Evolutionary conservation across 768 basidiomycete genomes (phyloP), one percentile per base, ranked within the genome.

Genomic region (Boletus rex-veris): DNA sequence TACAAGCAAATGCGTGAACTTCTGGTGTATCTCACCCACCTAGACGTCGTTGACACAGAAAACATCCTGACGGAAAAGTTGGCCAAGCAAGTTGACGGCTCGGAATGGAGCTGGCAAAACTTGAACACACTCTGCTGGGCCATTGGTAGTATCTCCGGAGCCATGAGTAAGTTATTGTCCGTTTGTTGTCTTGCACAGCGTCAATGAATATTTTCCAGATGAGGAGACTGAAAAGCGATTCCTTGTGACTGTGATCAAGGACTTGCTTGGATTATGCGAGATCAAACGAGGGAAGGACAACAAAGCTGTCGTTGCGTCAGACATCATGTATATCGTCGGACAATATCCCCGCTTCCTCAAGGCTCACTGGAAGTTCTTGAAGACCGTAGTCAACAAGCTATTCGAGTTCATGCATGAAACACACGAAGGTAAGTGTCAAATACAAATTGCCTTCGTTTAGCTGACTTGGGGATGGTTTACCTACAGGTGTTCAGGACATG

Each of bases 381-480:
- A 99, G 79, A 98, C 97, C 3, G 97, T 99, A 50, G 96, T 99
- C 58, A 99, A 98, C 76, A 99, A 99, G 73, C 78, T 98, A 7
- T 99, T 98, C 72, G 97, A 99, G 70, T 99, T 99, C 71, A 98
- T 98, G 94, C 97, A 99, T 71, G 96, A 99, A 75, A 97, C 93
- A 0, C 96, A 99, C 66, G 97, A 99, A 77, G 94, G 92, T 88
- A 44, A 33, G 42, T 3, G 7, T 12, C 3, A 26, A 31, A 31
- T 7, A 28, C 18, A 10, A 36, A 30, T 7, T 12, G 7, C 21
- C 45, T n/a, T 56, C 28, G n/a, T 38, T 36, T 30, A 44, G 42
- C 49, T 62, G n/a, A 52, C 35, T 10, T 52, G 14, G 36, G 28
- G 33, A 37, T 46, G 24, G 30, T 45, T 36, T 18, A 30, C 42